Percentiles rank a stretch among this genome's conserved stretches.
Evolutionary conservation across 2,329 filamentous ascomycete species (phyloP).

Genomic region (Aspergillus ibericus): DNA sequence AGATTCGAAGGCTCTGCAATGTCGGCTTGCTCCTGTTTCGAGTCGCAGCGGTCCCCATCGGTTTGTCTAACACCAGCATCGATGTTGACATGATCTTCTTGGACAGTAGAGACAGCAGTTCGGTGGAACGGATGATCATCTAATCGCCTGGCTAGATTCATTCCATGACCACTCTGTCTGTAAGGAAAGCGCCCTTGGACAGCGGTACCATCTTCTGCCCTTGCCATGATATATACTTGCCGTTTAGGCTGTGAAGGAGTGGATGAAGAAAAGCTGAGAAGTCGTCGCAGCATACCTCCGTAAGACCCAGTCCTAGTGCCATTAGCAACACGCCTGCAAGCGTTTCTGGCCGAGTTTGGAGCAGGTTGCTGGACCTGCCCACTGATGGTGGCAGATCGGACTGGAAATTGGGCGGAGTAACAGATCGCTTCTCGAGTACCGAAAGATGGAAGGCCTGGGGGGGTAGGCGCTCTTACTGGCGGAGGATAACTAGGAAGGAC

Average conservation of each 20-base stretch:
- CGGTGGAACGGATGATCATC: conserved; percentile 39
- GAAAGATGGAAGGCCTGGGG: conserved; percentile 47
- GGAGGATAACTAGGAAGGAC: conserved; percentile 38
- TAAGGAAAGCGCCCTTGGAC: conserved; percentile 43
- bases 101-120: conserved; percentile 26
- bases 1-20: not conserved
- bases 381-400: conserved; percentile 9
- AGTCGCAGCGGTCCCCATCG: not conserved
- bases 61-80: not conserved
- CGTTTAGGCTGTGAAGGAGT: conserved; percentile 12
- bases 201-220: conserved; percentile 43
- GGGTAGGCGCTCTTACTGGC: conserved; percentile 41
- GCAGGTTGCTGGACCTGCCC: conserved; percentile 12
- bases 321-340: not conserved
- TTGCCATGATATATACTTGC: conserved; percentile 30
- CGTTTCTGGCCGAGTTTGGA: not conserved
- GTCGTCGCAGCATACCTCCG: conserved; percentile 28
- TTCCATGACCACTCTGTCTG: conserved; percentile 44
- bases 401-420: conserved; percentile 30
- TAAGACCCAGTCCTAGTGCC: conserved; percentile 21
- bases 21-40: not conserved
- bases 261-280: conserved; percentile 30
- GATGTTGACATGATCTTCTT: conserved; percentile 7
- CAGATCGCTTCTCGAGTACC: conserved; percentile 41
- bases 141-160: conserved; percentile 29